phyloP scores from a whole-genome alignment of 305 asterid species.

The Lippia alba region DNA sequence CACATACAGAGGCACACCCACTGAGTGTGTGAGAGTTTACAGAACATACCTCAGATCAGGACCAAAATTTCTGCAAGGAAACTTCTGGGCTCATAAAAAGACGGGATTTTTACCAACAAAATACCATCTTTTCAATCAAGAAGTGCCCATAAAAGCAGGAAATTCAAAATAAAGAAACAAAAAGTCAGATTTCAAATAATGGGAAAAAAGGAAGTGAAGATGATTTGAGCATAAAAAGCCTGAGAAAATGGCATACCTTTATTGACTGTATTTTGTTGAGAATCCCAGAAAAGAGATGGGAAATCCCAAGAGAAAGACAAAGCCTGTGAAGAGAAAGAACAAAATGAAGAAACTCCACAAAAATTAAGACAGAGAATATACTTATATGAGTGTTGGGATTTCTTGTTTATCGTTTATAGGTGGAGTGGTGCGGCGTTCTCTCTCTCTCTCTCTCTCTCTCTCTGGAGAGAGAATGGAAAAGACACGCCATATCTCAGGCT shows the following conservation, averaged over 20 bases:
- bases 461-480: constrained; percentile 3
- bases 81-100: constrained; percentile 18
- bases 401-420: constrained; percentile 35
- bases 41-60: constrained; percentile 44
- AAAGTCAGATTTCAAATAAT: constrained; percentile 23
- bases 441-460: background rate
- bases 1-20: constrained; percentile 7
- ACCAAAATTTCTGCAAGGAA: constrained; percentile 20
- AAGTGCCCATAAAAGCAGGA: constrained; percentile 22
- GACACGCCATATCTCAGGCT: constrained; percentile 19
- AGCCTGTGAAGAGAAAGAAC: constrained; percentile 31
- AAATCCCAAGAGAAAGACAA: constrained; percentile 33
- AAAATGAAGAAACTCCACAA: constrained; percentile 39
- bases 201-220: constrained; percentile 4
- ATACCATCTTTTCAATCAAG: constrained; percentile 32
- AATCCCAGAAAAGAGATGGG: background rate
- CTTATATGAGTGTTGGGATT: constrained; percentile 9
- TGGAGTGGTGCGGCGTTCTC: constrained; percentile 1
- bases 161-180: background rate
- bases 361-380: constrained; percentile 37
- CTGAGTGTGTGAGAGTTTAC: background rate
- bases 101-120: constrained; percentile 23
- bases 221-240: background rate
- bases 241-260: constrained; percentile 36
- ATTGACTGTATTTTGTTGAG: constrained; percentile 28